Evolutionary conservation across 176 grass and related monocot species (phyloP), one percentile per base, ranked within the genome.

Genomic region (Avena eriantha): DNA sequence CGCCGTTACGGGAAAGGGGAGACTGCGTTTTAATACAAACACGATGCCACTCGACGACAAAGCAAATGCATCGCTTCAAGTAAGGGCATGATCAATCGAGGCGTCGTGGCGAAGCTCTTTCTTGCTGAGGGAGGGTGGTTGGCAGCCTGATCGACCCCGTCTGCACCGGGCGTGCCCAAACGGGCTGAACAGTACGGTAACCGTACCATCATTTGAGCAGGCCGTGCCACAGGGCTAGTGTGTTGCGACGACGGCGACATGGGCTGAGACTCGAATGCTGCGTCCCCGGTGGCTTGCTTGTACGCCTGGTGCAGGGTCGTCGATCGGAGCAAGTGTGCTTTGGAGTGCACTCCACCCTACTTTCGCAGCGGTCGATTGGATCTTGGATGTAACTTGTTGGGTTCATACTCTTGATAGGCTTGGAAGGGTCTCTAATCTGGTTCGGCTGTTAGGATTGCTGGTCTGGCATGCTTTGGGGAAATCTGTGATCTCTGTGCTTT

Each of bases 331-430:
- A 76, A 29, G 72, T 63, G 89, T 55, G 77, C 16, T 87, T 31
- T 88, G 82, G 82, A 85, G 86, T 88, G 82, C 86, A 91, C 81
- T 88, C 73, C 74, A 88, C 87, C 58, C 73, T 35, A 61, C 65
- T 70, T 36, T 79, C 22, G 4, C 46, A 11, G n/a, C 2, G 17
- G n/a, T 15, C 31, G 33, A 82, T 76, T 82, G 86, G 85, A n/a
- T 50, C 29, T 50, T 10, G 33, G 79, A 17, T 1, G 4, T 87
- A 1, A 23, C 86, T 82, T 87, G 79, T 70, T 10, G 79, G 47
- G 16, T 19, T 76, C 33, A 26, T 33, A 82, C 63, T 82, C 86
- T 54, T 58, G 82, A 23, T 48, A 45, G 56, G 10, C 66, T 77
- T 77, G 84, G 84, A 10, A 47, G 26, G 60, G 50, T 79, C 50